Base-by-base conservation (phyloP, 2,329 filamentous ascomycete species). In the Aspergillus sp. region DNA sequence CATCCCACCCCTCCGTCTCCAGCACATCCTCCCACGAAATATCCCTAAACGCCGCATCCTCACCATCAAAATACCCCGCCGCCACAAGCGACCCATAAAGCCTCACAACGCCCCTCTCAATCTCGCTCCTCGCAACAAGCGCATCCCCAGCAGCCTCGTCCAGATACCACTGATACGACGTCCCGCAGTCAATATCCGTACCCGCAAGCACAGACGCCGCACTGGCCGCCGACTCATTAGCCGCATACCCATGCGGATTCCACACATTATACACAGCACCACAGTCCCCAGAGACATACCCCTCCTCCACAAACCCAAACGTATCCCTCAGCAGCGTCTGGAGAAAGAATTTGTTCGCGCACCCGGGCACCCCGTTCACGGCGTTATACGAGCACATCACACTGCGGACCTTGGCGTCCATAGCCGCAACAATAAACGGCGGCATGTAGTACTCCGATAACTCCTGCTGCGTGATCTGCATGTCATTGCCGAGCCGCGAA, bases 361-460 rank as follows among this genome's bases (percentile, higher is more conserved):
- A 90, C 3, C 85, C 81, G 0, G 87, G 87, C 0, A 85, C 79
- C 0, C 87, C 87, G 56, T 90, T 88, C 41, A 90, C 77, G 0
- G 85, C 76, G 61, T 90, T 87, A 68, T 87, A 87, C 0, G 80
- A 81, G 64, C 84, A 86, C 84, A 87, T 87, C 62, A 87, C 76
- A 35, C 85, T 86, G 15, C 79, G 77, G 3, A 82, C 82, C 46
- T 81, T 78, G 3, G 81, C 80, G 65, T 87, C 83, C 11, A 82
- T 77, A 45, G 81, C 84, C 69, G 87, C 89, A 68, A 80, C 80
- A 65, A 87, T 77, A 73, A 90, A 90, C 0, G 86, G 81, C 1
- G 84, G 86, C 41, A 88, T 78, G 66, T 88, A 90, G 72, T 89
- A 90, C 64, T 89, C 87, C 0, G 82, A 79, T 4, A 90, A 73